Base-by-base conservation (phyloP, 1,284 basidiomycete genomes). In the Leccinum subatratum region DNA sequence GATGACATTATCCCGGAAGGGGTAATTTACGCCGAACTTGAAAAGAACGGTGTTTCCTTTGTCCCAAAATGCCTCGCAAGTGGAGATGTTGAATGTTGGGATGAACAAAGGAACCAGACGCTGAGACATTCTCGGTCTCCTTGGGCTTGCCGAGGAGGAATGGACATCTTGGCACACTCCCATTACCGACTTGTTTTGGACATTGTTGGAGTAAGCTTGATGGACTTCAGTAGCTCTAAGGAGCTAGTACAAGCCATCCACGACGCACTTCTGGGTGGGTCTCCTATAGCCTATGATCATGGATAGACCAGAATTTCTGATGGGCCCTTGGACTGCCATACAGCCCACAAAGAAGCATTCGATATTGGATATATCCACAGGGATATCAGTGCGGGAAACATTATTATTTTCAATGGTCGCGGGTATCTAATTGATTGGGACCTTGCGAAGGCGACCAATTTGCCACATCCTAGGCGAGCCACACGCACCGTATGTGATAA, bases 391-490 rank as follows among this genome's bases (percentile, higher is more conserved):
- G 16, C 28, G 25, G 57, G 57, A n/a, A 58, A 58, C 28, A 58
- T 58, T n/a, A 14, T 58, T 20, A 32, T 58, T 20, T 28, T 28
- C n/a, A 32, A 58, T 8, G 28, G 57, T 18, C 28, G n/a, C 14
- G 57, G 57, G 11, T 58, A 58, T 30, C n/a, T 58, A 16, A 58
- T 58, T 20, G 57, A 58, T 32, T 58, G 57, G 57, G 57, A 58
- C 14, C 28, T 58, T 30, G 57, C 28, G 28, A 58, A 58, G 57
- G 12, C 25, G 12, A 32, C 14, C 14, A 16, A 14, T 18, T 30
- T 30, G 14, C 14, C 25, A 6, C 14, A n/a, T 16, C 28, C 18
- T 28, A 25, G 28, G 14, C 28, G 7, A 58, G 25, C 28, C 25
- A 58, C 57, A 32, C 57, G 28, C 25, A 58, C 57, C 30, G 57